Base-by-base conservation (phyloP, 176 grass and related monocot genomes). In the Avena insularis region DNA sequence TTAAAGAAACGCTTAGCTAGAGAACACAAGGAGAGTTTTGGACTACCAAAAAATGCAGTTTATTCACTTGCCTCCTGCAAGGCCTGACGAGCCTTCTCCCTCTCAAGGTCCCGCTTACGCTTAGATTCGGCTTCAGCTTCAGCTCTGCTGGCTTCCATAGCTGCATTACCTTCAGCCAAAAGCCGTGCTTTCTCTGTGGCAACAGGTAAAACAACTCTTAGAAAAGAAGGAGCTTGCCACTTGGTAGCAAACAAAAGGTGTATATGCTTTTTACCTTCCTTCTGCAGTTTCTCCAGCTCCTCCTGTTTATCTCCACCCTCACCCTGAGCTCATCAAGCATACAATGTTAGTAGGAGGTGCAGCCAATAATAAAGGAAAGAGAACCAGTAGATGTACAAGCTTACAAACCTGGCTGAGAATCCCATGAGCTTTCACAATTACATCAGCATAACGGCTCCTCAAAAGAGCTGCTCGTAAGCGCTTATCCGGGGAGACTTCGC, bases 131-230 rank as follows among this genome's bases (percentile, higher is more conserved):
- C 93, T 81, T 91, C 96, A 4, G 93, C 93, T 90, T 94, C 93
- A 31, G 92, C 92, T 89, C 91, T 94, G 35, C 89, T 87, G 86
- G 96, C 92, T 76, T 98, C 96, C 92, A 96, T 93, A 79, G 89
- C 96, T 43, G 90, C 93, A 86, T 94, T 98, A 57, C 93, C 96
- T 92, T 98, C 96, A 48, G 93, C 92, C 80, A 96, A 91, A 66
- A 98, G 70, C 19, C 91, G 77, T 43, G 90, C 93, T 88, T 91
- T 98, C 73, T 94, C 96, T 98, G 89, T 86, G 84, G 76, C 72
- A 63, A 84, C 6, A 54, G 21, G 27, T 2, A 88, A 31, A 1
- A 62, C 12, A 75, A 6, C 20, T 53, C 10, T 72, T 27, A 82
- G 85, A 21, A 20, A 49, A 55, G 76, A 6, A 40, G 65, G 59